Base-by-base conservation (phyloP, 148 eudicot species). In the Nepenthes mirabilis region DNA sequence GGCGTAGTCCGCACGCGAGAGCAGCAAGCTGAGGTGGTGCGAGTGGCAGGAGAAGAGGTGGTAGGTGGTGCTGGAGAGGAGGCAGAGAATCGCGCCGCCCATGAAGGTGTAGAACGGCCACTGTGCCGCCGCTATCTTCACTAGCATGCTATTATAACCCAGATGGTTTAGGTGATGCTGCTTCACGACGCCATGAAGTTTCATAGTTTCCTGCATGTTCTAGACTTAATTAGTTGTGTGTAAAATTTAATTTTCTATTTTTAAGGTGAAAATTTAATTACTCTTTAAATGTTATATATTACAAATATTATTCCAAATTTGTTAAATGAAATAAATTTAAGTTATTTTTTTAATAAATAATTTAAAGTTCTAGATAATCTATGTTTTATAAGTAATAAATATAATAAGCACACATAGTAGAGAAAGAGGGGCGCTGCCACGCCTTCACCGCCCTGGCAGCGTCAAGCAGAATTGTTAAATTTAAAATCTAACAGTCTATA, bases 21-120 rank as follows among this genome's bases (percentile, higher is more conserved):
- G 62, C 14, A 54, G 63, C 14, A 77, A n/a, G 87, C 82, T 91
- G 59, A 84, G 33, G 67, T 72, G 45, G 52, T 76, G 73, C 23
- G 98, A 91, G 62, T 91, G 98, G 74, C 98, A 91, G 48, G 77
- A 77, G 51, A 91, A 88, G 76, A 91, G 98, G 72, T 91, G 98
- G 83, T 96, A 91, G 14, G 70, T 57, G 65, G 75, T 74, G 83
- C 96, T 88, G 14, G 84, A 81, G 45, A 88, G 63, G 34, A 91
- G 96, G 70, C 98, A 91, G 75, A 82, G 85, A 96, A 91, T 91
- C 2, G 96, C 75, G 45, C 98, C 98, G 2, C 67, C 61, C 60
- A 91, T 54, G 83, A 88, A 91, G 11, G 88, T 83, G 40, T 76
- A 85, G 70, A 91, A 86, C 1, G 98, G 98, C 98, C 98, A 91